A percentile compares a stretch with the other conserved stretches of the same genome.
Evolutionary conservation across 1,284 basidiomycete species (phyloP).

Genomic region (Cutaneotrichosporon arboriforme): DNA sequence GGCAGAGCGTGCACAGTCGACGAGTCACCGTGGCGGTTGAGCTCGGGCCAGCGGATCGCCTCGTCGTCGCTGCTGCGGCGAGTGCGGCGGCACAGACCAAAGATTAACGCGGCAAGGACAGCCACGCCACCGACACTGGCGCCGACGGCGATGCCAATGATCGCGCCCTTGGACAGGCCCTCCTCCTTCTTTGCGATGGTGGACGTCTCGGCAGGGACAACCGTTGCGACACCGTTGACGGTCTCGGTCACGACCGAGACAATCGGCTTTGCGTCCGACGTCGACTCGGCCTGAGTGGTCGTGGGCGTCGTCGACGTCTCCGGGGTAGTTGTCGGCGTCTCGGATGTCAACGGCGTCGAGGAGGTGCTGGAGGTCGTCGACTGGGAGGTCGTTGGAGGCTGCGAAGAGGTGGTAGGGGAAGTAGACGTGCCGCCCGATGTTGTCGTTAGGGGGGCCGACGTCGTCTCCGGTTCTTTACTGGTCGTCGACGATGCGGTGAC

Average conservation of each 20-base stretch:
- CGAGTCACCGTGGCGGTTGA: constrained; percentile 47
- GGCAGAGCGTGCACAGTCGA: constrained; percentile 44
- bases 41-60: constrained; percentile 48
- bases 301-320: neutral
- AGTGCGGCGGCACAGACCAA: constrained; percentile 32
- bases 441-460: neutral
- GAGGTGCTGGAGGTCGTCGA: neutral
- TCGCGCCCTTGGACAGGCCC: constrained; percentile 37
- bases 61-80: constrained; percentile 41
- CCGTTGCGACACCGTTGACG: constrained; percentile 7
- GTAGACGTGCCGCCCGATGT: neutral
- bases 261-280: neutral
- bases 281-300: neutral
- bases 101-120: constrained; percentile 33
- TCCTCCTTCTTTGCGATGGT: constrained; percentile 4
- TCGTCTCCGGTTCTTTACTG: too few relatives aligned
- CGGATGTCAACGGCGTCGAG: neutral
- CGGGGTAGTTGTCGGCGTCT: neutral
- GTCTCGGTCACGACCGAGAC: constrained; percentile 15
- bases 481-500: too few relatives aligned
- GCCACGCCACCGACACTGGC: constrained; percentile 37
- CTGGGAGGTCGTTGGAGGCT: neutral
- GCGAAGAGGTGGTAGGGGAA: neutral
- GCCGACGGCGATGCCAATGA: constrained; percentile 43
- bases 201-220: constrained; percentile 6